A percentile compares a stretch with the other conserved stretches of the same genome.
phyloP scores from a whole-genome alignment of 1,139 yeast genomes.

The Candida sojae region DNA sequence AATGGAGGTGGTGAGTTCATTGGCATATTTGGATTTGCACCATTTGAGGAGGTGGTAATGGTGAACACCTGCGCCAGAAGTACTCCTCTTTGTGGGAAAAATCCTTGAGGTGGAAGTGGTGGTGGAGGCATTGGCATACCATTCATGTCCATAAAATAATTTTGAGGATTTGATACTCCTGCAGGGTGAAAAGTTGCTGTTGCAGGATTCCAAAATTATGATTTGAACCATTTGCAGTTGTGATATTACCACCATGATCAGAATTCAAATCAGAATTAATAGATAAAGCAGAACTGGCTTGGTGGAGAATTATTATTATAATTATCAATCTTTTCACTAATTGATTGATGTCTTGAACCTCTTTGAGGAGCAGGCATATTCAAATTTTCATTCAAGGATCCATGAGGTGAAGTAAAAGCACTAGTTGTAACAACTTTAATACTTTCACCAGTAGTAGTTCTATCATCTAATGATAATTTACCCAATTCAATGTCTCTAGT shows the following conservation, averaged over 20 bases:
- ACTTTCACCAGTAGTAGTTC: constrained; percentile 24
- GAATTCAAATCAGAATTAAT: constrained; percentile 30
- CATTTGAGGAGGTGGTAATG: constrained; percentile 8
- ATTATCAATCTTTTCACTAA: constrained; percentile 65
- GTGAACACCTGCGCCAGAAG: constrained; percentile 14
- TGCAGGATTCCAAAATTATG: constrained; percentile 67
- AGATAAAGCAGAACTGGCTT: constrained; percentile 43
- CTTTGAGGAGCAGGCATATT: constrained; percentile 42
- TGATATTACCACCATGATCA: constrained; percentile 10
- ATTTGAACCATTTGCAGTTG: constrained; percentile 7
- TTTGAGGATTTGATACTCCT: constrained; percentile 15
- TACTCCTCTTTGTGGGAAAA: constrained; percentile 1
- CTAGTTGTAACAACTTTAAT: constrained; percentile 13
- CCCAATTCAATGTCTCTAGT: constrained; percentile 69
- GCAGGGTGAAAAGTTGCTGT: constrained; percentile 59
- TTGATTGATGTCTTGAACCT: constrained; percentile 55
- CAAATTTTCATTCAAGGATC: constrained; percentile 54
- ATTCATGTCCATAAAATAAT: constrained; percentile 28
- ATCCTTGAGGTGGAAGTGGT: constrained; percentile 9
- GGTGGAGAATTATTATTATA: constrained; percentile 55
- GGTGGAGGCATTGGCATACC: constrained; percentile 14
- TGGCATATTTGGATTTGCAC: constrained; percentile 15
- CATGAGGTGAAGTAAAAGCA: constrained; percentile 36
- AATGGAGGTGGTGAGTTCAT: constrained; percentile 44
- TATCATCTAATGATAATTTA: constrained; percentile 28